Evolutionary conservation across 768 basidiomycete species (phyloP), one percentile per base, ranked within the genome.

Genomic region (Leccinum arenicola): DNA sequence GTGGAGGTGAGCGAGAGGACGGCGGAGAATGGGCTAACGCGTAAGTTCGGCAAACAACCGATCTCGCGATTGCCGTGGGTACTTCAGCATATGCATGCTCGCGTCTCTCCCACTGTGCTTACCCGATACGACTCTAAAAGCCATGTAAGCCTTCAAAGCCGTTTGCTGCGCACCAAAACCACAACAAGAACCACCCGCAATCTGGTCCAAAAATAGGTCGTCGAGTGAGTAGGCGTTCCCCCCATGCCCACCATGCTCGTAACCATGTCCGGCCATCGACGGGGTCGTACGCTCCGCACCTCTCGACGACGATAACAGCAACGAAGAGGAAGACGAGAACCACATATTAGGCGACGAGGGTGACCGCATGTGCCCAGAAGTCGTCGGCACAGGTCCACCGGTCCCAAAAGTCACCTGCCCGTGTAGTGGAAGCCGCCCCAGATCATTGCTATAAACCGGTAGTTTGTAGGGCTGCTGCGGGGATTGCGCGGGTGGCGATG

Each of bases 391-490:
- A 14, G 65, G 29, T 7, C 15, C 54, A 3, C 25, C 15, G 33
- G 6, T 27, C 0, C 59, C 50, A 29, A 74, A 70, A 29, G 57
- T 58, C 11, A 63, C 57, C 29, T 68, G 68, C 7, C 72, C 74
- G 19, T 80, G 76, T 14, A 80, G 40, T 1, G 85, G 86, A 1
- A 86, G 69, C 43, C 82, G 74, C 3, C 84, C 85, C 7, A 87
- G 72, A 56, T 86, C 85, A 50, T 79, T 80, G 65, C 77, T 80
- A 64, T 85, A 82, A 66, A 84, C 77, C 0, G 86, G 85, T 4
- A 86, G 73, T 15, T 76, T 67, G 58, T 73, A 75, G 31, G 54
- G 63, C 38, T 55, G 64, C 36, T 57, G 62, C 58, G 64, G 23
- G 1, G 43, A 45, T 45, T 45, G 43, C 19, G 43, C 19, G 19